Evolutionary conservation across 305 asterid species (phyloP), one percentile per base, ranked within the genome.

Genomic region (Fraxinus floribunda): DNA sequence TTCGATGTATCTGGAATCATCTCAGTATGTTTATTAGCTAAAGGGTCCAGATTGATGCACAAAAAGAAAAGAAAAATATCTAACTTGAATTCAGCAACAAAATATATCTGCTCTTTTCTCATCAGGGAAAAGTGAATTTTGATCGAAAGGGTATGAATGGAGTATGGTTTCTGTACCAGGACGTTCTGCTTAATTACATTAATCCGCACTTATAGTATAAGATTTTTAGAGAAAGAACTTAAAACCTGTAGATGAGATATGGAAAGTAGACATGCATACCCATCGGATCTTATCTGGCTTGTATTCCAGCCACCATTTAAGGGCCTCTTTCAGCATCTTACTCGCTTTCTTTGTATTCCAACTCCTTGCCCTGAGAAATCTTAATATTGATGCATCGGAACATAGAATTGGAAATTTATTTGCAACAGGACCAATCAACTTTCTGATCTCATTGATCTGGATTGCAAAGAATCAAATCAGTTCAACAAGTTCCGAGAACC

Each of bases 341-440:
- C 88, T 80, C 13, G 93, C 90, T 80, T 82, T 88, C 79, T 82
- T 87, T 26, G 90, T 62, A 76, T 86, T 88, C 90, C 89, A 90
- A 83, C 87, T 91, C 82, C 91, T 86, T 76, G 95, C 95, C 79
- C 87, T 87, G 8, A 90, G 93, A 82, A 82, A 91, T 70, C 91
- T 86, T 49, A 78, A 62, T 72, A 91, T 64, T 16, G 95, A 88
- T 75, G 90, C 89, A n/a, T 90, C 90, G 3, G 90, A 87, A 83
- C 88, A 86, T 34, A 90, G 79, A 30, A 76, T 52, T 2, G 91
- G 89, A 71, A 90, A 87, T 78, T 80, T 89, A 73, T 79, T 79
- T 57, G 85, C 62, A 35, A 84, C 88, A n/a, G 92, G 92, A 41
- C 93, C 91, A 16, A 90, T 82, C 83, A 83, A 41, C 49, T 76